Base-by-base conservation (phyloP, 73 alveolate genomes). In the Stentor coeruleus region DNA sequence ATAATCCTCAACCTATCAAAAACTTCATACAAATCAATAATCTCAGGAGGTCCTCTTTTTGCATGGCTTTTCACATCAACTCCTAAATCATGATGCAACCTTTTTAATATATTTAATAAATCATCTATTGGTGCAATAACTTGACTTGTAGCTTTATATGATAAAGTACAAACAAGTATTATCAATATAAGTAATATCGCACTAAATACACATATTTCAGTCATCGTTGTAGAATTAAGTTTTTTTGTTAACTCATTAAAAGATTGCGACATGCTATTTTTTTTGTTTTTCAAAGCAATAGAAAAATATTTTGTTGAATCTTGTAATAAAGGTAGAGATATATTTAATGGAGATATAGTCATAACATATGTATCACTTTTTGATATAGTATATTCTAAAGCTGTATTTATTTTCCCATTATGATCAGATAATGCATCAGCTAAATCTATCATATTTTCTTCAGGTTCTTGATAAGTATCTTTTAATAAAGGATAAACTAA, bases 41-140 rank as follows among this genome's bases (percentile, higher is more conserved):
- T 33, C 33, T 66, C 79, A 1, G 79, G 79, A 2, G 79, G 79
- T 0, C 79, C 79, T 66, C n/a, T 20, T 20, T 20, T 66, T 14
- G 11, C 11, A 11, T 66, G 79, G n/a, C 37, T 31, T 66, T 66
- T 66, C 33, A 66, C 37, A 2, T 66, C 39, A 28, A 66, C n/a
- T 20, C 79, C 79, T 33, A 66, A 2, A 33, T 66, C 79, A 26
- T 66, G 36, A 33, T 66, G n/a, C n/a, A 66, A 40, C 36, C 79
- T 20, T 33, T 66, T 31, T 20, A 66, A 33, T 37, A 66, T 66
- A 20, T 66, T 31, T 20, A 26, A 66, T 26, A 66, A 33, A 11
- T 2, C 37, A 40, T 66, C 79, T 14, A 66, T 66, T 66, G 79
- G 79, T 28, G 79, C 36, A 11, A 66, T 31, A 33, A 66, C 37